Evolutionary conservation across 2,329 filamentous ascomycete genomes (phyloP).

Genomic region (Aureobasidium sp.): DNA sequence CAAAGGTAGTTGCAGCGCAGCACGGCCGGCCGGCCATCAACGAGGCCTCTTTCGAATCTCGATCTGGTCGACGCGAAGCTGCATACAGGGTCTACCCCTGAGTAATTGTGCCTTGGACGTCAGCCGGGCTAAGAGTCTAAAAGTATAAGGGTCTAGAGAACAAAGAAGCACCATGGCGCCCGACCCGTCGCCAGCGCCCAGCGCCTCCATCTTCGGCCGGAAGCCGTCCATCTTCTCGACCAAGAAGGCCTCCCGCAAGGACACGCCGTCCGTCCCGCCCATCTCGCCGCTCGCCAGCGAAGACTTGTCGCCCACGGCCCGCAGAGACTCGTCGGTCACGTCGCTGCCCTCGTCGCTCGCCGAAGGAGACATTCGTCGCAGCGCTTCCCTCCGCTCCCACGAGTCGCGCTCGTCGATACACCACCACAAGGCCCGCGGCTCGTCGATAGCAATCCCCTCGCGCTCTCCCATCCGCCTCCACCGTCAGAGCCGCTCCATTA

Average conservation of each 20-base stretch:
- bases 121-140: not conserved
- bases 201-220: constrained; percentile 6
- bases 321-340: constrained; percentile 19
- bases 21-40: not conserved
- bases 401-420: constrained; percentile 16
- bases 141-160: not conserved
- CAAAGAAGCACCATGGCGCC: constrained; percentile 7
- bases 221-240: constrained; percentile 8
- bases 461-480: constrained; percentile 15
- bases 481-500: constrained; percentile 16
- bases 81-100: constrained; percentile 7
- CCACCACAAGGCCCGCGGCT: constrained; percentile 3
- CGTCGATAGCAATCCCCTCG: constrained; percentile 9
- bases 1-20: not conserved
- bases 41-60: not conserved
- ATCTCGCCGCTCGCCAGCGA: constrained; percentile 5
- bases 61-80: not conserved
- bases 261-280: not conserved
- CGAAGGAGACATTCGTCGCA: constrained; percentile 32
- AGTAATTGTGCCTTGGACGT: not conserved
- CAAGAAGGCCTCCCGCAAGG: constrained; percentile 5
- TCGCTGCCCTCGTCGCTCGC: constrained; percentile 24
- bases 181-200: constrained; percentile 13
- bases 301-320: not conserved
- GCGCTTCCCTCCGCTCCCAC: constrained; percentile 34